A percentile compares a stretch with the other conserved stretches of the same genome.
Evolutionary conservation across 202 grass and related monocot species (phyloP).

Genomic region (Panicum hallii): DNA sequence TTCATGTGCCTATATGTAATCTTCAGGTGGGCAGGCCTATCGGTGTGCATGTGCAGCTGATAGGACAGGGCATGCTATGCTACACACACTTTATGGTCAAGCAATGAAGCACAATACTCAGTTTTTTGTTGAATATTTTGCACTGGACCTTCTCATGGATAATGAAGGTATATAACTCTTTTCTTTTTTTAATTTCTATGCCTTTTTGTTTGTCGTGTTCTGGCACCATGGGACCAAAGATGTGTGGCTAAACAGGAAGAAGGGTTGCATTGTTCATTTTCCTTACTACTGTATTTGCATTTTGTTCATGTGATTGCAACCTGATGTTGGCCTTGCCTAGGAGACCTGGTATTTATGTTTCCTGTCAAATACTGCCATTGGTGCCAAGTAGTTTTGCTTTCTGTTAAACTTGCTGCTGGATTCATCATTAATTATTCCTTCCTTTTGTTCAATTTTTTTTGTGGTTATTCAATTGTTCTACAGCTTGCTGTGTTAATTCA

Average conservation of each 20-base stretch:
- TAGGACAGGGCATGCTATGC: slow-evolving; percentile 96
- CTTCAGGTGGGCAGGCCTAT: slow-evolving; percentile 94
- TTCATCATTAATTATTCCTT: background rate
- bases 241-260: background rate
- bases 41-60: slow-evolving; percentile 97
- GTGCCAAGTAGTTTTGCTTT: slow-evolving; percentile 16
- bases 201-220: slow-evolving; percentile 5
- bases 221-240: slow-evolving; percentile 4
- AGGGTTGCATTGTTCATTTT: background rate
- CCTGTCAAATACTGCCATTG: background rate
- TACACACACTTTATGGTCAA: slow-evolving; percentile 98
- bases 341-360: slow-evolving; percentile 17
- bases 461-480: slow-evolving; percentile 14
- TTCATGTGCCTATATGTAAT: slow-evolving; percentile 22
- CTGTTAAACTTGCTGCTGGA: background rate
- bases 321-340: background rate
- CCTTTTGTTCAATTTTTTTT: background rate
- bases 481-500: background rate
- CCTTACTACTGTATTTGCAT: slow-evolving; percentile 13
- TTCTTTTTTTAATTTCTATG: slow-evolving; percentile 52
- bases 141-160: slow-evolving; percentile 86
- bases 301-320: slow-evolving; percentile 3
- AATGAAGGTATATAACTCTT: slow-evolving; percentile 57
- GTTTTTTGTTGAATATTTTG: slow-evolving; percentile 98
- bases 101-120: slow-evolving; percentile 99